A percentile compares a stretch with the other conserved stretches of the same genome.
These are phyloP conservation scores for Boletus pseudo-olivaceus DNA, from an alignment of 768 basidiomycete genomes.

Conservation along the genomic window DNA sequence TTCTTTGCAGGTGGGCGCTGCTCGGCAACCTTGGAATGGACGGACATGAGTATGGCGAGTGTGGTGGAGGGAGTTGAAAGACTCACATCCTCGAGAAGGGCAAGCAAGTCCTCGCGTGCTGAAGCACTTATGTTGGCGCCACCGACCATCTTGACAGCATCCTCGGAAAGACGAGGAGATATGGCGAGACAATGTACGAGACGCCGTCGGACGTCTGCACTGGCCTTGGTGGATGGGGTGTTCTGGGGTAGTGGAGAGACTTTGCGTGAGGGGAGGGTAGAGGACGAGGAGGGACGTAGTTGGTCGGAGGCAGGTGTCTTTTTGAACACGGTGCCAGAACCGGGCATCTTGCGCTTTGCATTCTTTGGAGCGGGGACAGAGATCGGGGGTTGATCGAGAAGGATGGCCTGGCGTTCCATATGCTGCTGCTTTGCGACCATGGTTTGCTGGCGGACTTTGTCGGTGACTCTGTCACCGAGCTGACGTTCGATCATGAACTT, in stretches of 20 bases:
- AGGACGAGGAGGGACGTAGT: conserved; percentile 29
- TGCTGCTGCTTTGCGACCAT: conserved; percentile 47
- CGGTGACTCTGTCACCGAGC: conserved; percentile 42
- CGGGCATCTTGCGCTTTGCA: conserved; percentile 39
- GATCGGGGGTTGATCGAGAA: conserved; percentile 38
- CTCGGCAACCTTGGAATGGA: conserved; percentile 48
- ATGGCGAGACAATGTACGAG: conserved; percentile 51
- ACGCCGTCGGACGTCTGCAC: conserved; percentile 32
- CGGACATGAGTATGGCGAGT: neutral
- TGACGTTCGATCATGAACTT: conserved; percentile 67
- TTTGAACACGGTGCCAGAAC: conserved; percentile 26
- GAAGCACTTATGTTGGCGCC: conserved; percentile 35
- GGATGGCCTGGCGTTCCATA: conserved; percentile 45
- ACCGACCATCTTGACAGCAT: conserved; percentile 42
- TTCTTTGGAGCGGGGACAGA: conserved; percentile 34
- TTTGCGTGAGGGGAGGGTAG: conserved; percentile 29
- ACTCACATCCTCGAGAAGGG: conserved; percentile 50
- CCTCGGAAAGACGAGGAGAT: conserved; percentile 42
- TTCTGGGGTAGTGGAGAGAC: conserved; percentile 27
- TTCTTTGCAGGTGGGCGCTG: conserved; percentile 31
- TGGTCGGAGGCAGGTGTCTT: conserved; percentile 28
- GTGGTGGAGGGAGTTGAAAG: neutral
- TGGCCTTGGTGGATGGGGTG: conserved; percentile 16
- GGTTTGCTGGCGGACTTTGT: conserved; percentile 44
- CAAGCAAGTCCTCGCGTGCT: conserved; percentile 41